Percentiles rank a stretch among this genome's conserved stretches.
Evolutionary conservation across 1,284 basidiomycete species (phyloP).

Genomic region (Kalmanozyma brasiliensis): DNA sequence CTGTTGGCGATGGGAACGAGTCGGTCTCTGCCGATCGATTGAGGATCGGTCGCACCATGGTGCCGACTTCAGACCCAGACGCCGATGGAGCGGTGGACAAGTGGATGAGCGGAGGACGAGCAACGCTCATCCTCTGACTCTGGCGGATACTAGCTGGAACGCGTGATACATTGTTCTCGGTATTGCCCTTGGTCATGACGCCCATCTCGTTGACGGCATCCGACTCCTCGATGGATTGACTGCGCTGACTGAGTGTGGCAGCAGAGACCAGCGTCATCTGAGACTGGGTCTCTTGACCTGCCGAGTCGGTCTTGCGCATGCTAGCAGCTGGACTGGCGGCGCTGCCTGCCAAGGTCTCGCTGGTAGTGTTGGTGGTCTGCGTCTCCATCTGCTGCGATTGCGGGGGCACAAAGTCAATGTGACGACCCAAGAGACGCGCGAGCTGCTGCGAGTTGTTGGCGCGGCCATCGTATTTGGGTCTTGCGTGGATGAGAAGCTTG

Average conservation of each 20-base stretch:
- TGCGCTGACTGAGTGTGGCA: conserved; percentile 24
- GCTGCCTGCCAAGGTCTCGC: conserved; percentile 5
- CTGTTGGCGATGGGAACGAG: conserved; percentile 5
- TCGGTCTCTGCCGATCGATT: conserved; percentile 30
- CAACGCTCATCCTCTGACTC: conserved; percentile 31
- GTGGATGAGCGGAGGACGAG: conserved; percentile 33
- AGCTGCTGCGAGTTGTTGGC: conserved; percentile 42
- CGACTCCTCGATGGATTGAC: conserved; percentile 29
- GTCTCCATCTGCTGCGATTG: background rate
- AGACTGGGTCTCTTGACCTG: conserved; percentile 3
- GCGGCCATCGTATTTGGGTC: conserved; percentile 46
- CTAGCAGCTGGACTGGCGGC: conserved; percentile 12
- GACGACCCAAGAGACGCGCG: conserved; percentile 29
- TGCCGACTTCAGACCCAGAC: background rate
- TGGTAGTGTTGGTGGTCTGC: conserved; percentile 10
- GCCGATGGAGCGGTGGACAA: conserved; percentile 27
- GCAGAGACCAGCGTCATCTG: conserved; percentile 32
- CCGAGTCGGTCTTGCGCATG: conserved; percentile 16
- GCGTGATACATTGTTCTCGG: conserved; percentile 5
- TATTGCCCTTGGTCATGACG: background rate
- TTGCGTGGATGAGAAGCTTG: conserved; percentile 32
- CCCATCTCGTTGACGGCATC: conserved; percentile 6
- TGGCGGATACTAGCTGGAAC: conserved; percentile 25
- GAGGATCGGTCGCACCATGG: conserved; percentile 13
- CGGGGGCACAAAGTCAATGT: conserved; percentile 27